These are phyloP conservation scores for Escallonia herrerae DNA, from an alignment of 129 eudicot genomes.

Conservation along the genomic window DNA sequence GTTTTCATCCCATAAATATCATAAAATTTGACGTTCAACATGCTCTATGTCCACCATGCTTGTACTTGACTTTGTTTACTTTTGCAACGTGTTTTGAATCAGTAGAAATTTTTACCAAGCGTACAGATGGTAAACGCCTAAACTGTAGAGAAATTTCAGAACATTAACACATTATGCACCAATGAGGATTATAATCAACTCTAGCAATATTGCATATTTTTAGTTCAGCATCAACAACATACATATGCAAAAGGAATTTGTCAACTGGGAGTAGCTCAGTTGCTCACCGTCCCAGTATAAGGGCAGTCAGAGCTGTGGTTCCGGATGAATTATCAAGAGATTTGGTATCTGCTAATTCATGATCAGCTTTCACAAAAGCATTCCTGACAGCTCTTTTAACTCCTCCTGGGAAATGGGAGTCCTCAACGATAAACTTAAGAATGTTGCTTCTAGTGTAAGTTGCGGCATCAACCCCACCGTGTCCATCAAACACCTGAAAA, in stretches of 20 bases:
- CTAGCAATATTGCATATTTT: not conserved
- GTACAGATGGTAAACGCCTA: too few relatives aligned
- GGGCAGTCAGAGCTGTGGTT: constrained; percentile 74
- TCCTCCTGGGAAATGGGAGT: constrained; percentile 53
- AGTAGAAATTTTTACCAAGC: too few relatives aligned
- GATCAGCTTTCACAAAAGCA: constrained; percentile 77
- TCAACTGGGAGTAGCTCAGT: not conserved
- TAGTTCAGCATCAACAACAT: not conserved
- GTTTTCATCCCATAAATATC: too few relatives aligned
- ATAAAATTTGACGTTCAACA: too few relatives aligned
- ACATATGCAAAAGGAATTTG: not conserved
- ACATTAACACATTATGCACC: not conserved
- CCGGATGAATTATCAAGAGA: constrained; percentile 72
- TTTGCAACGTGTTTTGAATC: too few relatives aligned
- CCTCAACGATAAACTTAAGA: constrained; percentile 55
- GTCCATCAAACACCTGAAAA: constrained; percentile 84
- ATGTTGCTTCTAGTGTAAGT: constrained; percentile 58
- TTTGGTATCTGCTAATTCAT: constrained; percentile 64
- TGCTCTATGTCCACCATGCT: too few relatives aligned
- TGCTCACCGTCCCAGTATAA: constrained; percentile 67
- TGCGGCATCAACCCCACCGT: constrained; percentile 89
- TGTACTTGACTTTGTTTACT: too few relatives aligned
- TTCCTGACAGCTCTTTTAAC: constrained; percentile 58
- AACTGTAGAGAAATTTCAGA: too few relatives aligned
- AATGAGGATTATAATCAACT: not conserved